Evolutionary conservation across 2,329 filamentous ascomycete species (phyloP).

Genomic region (Fusarium stilboides): DNA sequence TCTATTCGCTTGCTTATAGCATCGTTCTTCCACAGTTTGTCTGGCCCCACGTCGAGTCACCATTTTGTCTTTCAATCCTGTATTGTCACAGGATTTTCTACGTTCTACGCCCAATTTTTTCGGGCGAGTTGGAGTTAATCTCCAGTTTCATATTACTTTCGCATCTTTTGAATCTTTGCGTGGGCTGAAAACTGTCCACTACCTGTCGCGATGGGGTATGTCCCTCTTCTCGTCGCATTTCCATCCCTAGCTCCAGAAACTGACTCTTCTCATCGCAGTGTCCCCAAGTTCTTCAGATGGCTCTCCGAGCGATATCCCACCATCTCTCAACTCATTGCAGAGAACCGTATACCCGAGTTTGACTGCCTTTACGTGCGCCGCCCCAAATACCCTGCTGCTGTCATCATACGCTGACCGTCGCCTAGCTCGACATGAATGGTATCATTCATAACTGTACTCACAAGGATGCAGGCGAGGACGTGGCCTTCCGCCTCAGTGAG

Average conservation of each 20-base stretch:
- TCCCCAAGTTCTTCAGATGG: constrained; percentile 97
- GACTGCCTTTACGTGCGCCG: constrained; percentile 88
- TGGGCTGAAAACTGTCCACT: constrained; percentile 45
- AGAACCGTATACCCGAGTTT: constrained; percentile 99
- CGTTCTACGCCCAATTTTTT: constrained; percentile 40
- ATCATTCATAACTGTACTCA: constrained; percentile 99
- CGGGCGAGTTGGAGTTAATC: constrained; percentile 25
- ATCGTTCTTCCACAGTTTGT: constrained; percentile 13
- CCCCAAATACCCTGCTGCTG: constrained; percentile 33
- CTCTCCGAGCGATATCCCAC: constrained; percentile 98
- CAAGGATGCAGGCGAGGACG: constrained; percentile 89
- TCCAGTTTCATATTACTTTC: constrained; percentile 19
- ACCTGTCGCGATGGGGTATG: constrained; percentile 52
- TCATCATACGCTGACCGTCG: constrained; percentile 42
- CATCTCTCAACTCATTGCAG: constrained; percentile 97
- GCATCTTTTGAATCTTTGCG: constrained; percentile 24
- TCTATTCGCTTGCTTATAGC: constrained; percentile 20
- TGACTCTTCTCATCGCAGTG: constrained; percentile 59
- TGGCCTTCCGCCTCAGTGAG: constrained; percentile 92
- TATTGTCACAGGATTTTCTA: constrained; percentile 40
- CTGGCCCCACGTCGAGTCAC: constrained; percentile 33
- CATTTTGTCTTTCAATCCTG: constrained; percentile 32
- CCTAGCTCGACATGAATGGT: constrained; percentile 93
- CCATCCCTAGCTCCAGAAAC: constrained; percentile 13
- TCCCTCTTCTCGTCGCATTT: neutral